Conservation (phyloP, 2,329 filamentous ascomycete genomes). For the Trichophaea hybrida region DNA sequence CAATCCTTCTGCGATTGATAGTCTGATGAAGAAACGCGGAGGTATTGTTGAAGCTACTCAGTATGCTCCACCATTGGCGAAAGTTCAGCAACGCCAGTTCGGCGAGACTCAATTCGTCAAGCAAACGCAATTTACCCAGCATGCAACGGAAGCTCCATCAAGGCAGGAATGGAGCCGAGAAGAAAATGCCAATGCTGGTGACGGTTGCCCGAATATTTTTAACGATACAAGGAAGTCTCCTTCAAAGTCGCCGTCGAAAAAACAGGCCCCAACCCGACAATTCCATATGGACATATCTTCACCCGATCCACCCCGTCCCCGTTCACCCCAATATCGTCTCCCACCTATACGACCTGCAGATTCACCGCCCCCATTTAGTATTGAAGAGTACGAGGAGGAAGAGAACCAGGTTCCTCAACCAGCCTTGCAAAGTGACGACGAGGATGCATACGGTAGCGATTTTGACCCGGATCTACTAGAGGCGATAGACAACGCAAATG, state of each 20-base stretch:
- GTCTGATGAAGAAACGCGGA: background rate
- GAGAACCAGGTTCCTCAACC: slow-evolving; percentile 10
- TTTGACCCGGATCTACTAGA: slow-evolving; percentile 14
- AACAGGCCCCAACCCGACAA: background rate
- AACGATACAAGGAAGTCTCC: background rate
- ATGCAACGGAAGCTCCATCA: background rate
- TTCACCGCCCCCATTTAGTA: slow-evolving; percentile 7
- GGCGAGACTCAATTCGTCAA: background rate
- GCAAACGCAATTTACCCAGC: background rate
- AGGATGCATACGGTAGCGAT: slow-evolving; percentile 20
- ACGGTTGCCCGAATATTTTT: background rate
- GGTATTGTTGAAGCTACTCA: background rate
- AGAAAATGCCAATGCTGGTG: background rate
- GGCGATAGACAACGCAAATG: slow-evolving; percentile 11
- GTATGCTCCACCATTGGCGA: background rate
- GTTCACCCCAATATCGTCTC: background rate
- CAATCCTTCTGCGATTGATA: background rate
- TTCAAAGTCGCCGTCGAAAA: background rate
- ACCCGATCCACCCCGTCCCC: slow-evolving; percentile 4
- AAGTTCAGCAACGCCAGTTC: background rate
- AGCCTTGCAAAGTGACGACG: slow-evolving; percentile 18
- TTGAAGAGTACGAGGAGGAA: background rate
- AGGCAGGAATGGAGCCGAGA: background rate
- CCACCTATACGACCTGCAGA: slow-evolving; percentile 3
- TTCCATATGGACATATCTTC: slow-evolving; percentile 1